Evolutionary conservation across 257 asterid species (phyloP), one percentile per base, ranked within the genome.

Genomic region (Nicotiana otophora): DNA sequence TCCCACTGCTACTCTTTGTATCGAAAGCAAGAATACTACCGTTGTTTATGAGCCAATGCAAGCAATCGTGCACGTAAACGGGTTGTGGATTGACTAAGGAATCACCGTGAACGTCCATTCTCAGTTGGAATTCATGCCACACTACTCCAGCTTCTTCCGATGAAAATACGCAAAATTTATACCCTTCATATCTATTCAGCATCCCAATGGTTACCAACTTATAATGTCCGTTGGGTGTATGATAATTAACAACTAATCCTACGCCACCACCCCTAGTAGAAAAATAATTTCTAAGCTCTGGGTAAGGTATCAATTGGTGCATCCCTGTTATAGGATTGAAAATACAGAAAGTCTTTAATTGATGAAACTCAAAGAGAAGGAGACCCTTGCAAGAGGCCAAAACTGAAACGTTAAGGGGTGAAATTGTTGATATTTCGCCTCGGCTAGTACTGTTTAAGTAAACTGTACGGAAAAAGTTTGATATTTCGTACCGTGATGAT

Each of bases 251-350:
- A 36, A 72, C 16, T 72, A 39, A 72, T 19, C 78, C 78, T 72
- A 15, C 78, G n/a, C 58, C 78, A 72, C 78, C 17, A 72, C 11
- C 17, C 2, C 46, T 39, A 39, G 46, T 39, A 6, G 46, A 8
- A 48, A 51, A 51, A 30, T 17, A n/a, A 1, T 23, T 15, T 4
- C 4, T 34, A 46, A 26, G 58, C 78, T 46, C 78, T 26, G 57
- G 14, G 10, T 9, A 69, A 14, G 84, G 74, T 70, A 82, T 82
- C 4, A 36, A 7, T 26, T 34, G 62, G 31, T 72, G 31, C 12
- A 72, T 70, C n/a, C 63, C 53, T 2, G 80, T 55, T 12, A 28
- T 17, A 6, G 84, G 84, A 19, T 82, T 82, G 74, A 82, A 82
- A 39, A 7, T 6, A 39, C 46, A 39, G 46, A 39, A 39, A 39